Percentiles rank a stretch among this genome's conserved stretches.
Evolutionary conservation across 768 basidiomycete species (phyloP).

Genomic region (Gyrodon lividus): DNA sequence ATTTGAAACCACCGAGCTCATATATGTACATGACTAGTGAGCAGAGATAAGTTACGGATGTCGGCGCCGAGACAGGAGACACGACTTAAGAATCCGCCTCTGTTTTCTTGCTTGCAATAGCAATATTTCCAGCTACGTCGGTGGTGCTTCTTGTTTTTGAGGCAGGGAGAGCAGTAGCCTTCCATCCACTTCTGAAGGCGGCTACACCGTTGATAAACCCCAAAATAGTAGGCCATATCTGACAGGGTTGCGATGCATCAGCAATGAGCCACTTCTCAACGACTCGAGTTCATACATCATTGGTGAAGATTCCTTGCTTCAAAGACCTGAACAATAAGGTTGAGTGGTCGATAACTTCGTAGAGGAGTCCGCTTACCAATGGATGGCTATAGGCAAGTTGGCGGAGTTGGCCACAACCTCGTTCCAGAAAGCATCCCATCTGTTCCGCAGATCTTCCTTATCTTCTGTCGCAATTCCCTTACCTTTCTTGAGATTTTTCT

Average conservation of each 20-base stretch:
- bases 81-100: constrained; percentile 7
- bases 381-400: constrained; percentile 80
- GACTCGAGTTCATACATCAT: constrained; percentile 47
- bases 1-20: background rate
- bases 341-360: background rate
- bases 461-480: constrained; percentile 54
- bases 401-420: constrained; percentile 71
- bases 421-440: constrained; percentile 69
- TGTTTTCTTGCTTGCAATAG: constrained; percentile 12
- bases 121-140: constrained; percentile 2
- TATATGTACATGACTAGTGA: background rate
- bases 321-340: constrained; percentile 51
- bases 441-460: constrained; percentile 51
- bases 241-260: constrained; percentile 6
- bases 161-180: constrained; percentile 49
- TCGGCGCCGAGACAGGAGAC: background rate
- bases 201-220: constrained; percentile 52
- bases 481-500: constrained; percentile 55
- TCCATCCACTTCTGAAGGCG: constrained; percentile 71
- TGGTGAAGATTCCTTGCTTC: constrained; percentile 62
- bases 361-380: constrained; percentile 56
- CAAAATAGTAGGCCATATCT: constrained; percentile 43
- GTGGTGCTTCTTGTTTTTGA: background rate
- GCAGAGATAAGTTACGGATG: background rate
- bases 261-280: background rate